A percentile compares a stretch with the other conserved stretches of the same genome.
These are phyloP conservation scores for Termitomyces sp. DNA, from an alignment of 768 basidiomycete species.

Conservation along the genomic window DNA sequence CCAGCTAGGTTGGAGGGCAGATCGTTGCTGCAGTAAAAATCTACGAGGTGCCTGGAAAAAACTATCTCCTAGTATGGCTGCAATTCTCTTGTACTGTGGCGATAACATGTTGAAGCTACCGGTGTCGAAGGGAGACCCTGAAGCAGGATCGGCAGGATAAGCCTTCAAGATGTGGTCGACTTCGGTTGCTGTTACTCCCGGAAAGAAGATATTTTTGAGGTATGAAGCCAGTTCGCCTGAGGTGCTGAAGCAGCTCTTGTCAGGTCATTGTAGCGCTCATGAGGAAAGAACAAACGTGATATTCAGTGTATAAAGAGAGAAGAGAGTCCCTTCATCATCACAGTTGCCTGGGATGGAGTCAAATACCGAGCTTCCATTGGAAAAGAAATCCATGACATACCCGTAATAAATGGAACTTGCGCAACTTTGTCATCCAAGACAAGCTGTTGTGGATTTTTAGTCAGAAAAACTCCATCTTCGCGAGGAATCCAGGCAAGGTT, in stretches of 20 bases:
- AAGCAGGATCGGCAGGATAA: constrained; percentile 32
- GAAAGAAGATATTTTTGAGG: constrained; percentile 22
- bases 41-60: constrained; percentile 50
- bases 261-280: not conserved
- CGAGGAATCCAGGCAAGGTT: constrained; percentile 47
- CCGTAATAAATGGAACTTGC: constrained; percentile 46
- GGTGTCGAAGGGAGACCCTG: constrained; percentile 50
- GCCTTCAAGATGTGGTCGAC: constrained; percentile 13
- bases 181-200: constrained; percentile 10
- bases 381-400: constrained; percentile 16
- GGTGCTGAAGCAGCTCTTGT: constrained; percentile 11
- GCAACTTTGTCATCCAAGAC: constrained; percentile 41
- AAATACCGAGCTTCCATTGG: too few species aligned
- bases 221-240: constrained; percentile 25
- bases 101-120: constrained; percentile 35
- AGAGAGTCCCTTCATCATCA: constrained; percentile 60
- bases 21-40: constrained; percentile 38
- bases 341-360: too few species aligned
- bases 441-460: constrained; percentile 37
- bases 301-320: constrained; percentile 43
- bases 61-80: constrained; percentile 46
- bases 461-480: constrained; percentile 46
- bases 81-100: constrained; percentile 48
- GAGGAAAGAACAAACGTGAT: constrained; percentile 35
- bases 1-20: constrained; percentile 41